Evolutionary conservation across 129 eudicot species (phyloP), one percentile per base, ranked within the genome.

Genomic region (Centella asiatica): DNA sequence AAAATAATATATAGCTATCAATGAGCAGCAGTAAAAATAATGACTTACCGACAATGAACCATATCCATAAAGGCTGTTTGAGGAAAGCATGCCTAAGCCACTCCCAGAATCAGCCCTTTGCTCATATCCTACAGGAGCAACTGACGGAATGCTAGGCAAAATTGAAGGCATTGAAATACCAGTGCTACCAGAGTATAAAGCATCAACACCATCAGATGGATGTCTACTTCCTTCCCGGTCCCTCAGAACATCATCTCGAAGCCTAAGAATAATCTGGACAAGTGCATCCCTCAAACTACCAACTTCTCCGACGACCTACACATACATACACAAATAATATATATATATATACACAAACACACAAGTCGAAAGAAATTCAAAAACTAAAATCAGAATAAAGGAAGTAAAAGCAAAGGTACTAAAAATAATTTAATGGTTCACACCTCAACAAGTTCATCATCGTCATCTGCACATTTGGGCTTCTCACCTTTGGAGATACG

Each of bases 371-470:
- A 10, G 44, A 24, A 65, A 44, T 5, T 7, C 17, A 19, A 75
- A 34, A 3, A 55, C 4, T 2, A 62, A n/a, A n/a, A n/a, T n/a
- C n/a, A n/a, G n/a, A n/a, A n/a, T n/a, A 44, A 24, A 0, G 2
- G 0, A 44, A 12, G 57, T 17, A 12, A 25, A 50, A 48, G 8
- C 17, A 72, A 47, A 44, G 6, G 18, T 45, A 25, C 27, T 19
- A 54, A 57, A 45, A 65, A 17, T 26, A 36, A 53, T 39, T 23
- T 12, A 57, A 36, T n/a, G n/a, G n/a, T n/a, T 29, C 25, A 53
- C 36, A 93, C 99, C 99, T 93, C 96, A 68, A 88, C 81, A 74
- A 79, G 77, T 76, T 93, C 99, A 66, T 78, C 96, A 65, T 60
- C 62, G 49, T 68, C 73, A 74, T 80, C 88, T 44, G 89, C 96